These are phyloP conservation scores for Apodospora peruviana DNA, from an alignment of 495 filamentous ascomycete species.

Conservation along the genomic window DNA sequence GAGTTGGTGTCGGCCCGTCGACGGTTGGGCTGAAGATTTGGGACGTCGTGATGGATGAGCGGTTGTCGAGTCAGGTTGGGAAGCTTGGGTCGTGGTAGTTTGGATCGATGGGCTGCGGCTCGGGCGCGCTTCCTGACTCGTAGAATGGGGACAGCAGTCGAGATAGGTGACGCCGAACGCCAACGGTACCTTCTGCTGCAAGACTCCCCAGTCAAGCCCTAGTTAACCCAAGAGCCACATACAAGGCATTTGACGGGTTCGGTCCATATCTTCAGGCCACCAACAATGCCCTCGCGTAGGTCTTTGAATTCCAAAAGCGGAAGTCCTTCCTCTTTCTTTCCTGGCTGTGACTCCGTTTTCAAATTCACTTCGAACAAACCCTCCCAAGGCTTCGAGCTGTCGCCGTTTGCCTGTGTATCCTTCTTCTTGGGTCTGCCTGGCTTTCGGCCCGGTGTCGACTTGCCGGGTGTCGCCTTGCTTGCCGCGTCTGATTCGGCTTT, in stretches of 20 bases:
- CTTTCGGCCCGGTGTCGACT: slow-evolving; percentile 12
- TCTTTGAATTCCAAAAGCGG: slow-evolving; percentile 38
- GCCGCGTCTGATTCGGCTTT: slow-evolving; percentile 8
- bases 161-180: no score
- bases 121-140: no score
- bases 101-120: no score
- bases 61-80: no score
- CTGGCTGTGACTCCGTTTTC: slow-evolving; percentile 18
- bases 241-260: slow-evolving; percentile 39
- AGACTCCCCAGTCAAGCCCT: no score
- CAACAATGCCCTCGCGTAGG: slow-evolving; percentile 32
- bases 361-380: slow-evolving; percentile 38
- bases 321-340: slow-evolving; percentile 15
- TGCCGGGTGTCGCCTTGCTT: slow-evolving; percentile 4
- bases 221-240: slow-evolving; percentile 34
- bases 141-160: no score
- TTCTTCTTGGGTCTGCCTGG: slow-evolving; percentile 23
- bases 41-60: no score
- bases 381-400: slow-evolving; percentile 34
- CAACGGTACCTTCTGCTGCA: no score
- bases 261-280: slow-evolving; percentile 42
- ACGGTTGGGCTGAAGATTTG: no score
- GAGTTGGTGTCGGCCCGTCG: no score
- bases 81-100: no score
- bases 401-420: slow-evolving; percentile 14